Evolutionary conservation across 805 yeast species (phyloP), one percentile per base, ranked within the genome.

Genomic region (Lipomyces sp.): DNA sequence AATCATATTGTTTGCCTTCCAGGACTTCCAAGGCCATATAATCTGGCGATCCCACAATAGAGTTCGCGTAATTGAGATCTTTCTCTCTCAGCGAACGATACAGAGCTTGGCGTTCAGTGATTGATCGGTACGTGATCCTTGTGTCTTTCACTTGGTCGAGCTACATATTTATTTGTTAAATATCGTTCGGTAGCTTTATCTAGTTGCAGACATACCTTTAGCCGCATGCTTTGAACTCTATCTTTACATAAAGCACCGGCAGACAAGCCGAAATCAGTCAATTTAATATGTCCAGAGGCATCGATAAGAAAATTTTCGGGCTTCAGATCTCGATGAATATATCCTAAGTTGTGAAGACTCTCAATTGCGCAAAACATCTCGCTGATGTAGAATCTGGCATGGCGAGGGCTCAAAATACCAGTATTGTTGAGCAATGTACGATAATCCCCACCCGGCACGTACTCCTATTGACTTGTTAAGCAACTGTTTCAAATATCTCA

Each of bases 391-490:
- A 95, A 95, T 66, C 98, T 85, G 0, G 98, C 96, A 76, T 95
- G 99, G 2, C 96, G 92, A 1, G 98, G 97, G 67, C 91, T 90
- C 72, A 95, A 81, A 65, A 90, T 90, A 45, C 97, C 97, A 4
- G 98, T 94, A 77, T 93, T 94, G 77, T 92, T 93, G 71, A 95
- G 84, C 67, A 95, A 80, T 0, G 99, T 95, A 76, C 99, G 87
- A 81, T 91, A 95, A 77, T 95, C 99, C 62, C 99, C 99, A 66
- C 99, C 99, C 7, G 99, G 98, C n/a, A 95, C 99, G 78, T 90
- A 95, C 77, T 95, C 99, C 70, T 66, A 33, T n/a, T 18, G 57
- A 15, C 24, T 54, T 59, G 30, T 2, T 57, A 15, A 24, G 24
- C 11, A 29, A 13, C 2, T 30, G 10, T 55, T 45, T n/a, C 24